phyloP scores from a whole-genome alignment of 345 rosid species.

The Syzygium aromaticum region DNA sequence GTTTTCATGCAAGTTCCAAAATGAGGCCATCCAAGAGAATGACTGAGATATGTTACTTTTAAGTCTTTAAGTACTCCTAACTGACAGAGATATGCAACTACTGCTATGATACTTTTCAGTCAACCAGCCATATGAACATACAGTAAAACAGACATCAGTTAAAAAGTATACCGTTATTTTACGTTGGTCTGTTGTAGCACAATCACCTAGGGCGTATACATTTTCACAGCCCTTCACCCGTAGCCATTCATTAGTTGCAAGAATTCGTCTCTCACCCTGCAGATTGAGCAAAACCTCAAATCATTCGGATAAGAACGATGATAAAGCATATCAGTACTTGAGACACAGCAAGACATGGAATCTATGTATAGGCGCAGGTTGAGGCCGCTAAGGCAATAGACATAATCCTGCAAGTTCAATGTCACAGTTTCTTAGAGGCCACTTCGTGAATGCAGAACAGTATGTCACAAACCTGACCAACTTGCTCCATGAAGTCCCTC shows the following conservation, averaged over 20 bases:
- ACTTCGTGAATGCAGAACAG: not conserved
- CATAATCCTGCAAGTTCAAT: not conserved
- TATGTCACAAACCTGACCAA: constrained; percentile 57
- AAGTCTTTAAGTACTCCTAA: not conserved
- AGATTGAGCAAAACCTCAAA: constrained; percentile 2
- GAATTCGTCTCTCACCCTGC: constrained; percentile 58
- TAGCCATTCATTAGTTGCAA: constrained; percentile 89
- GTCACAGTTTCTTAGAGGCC: not conserved
- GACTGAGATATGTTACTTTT: not conserved
- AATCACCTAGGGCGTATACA: constrained; percentile 89
- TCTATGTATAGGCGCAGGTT: not conserved
- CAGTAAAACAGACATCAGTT: not conserved
- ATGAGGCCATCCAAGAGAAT: not conserved
- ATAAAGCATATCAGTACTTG: not conserved
- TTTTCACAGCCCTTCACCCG: constrained; percentile 69
- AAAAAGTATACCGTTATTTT: constrained; percentile 55
- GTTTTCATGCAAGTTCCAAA: not conserved
- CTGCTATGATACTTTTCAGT: no score
- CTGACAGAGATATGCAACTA: no score
- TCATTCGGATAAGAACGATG: not conserved
- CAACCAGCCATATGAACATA: not conserved
- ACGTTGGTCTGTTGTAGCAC: constrained; percentile 87
- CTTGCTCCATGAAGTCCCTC: constrained; percentile 76
- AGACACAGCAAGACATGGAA: not conserved
- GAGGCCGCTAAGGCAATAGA: not conserved